phyloP scores from a whole-genome alignment of 2,329 filamentous ascomycete genomes.

The Aspergillus phoenicis region DNA sequence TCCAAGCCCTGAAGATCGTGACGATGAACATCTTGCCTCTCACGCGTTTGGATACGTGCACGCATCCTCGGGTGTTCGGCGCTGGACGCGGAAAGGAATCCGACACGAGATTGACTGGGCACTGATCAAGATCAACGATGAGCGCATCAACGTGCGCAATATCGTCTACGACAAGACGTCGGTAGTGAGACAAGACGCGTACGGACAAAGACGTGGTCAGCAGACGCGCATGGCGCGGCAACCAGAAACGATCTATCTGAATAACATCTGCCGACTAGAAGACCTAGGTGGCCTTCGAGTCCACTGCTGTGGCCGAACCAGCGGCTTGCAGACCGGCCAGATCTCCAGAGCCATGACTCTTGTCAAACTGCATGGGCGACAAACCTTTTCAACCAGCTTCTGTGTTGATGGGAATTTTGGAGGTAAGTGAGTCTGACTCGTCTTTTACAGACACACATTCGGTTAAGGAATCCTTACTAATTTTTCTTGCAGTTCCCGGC shows the following conservation, averaged over 20 bases:
- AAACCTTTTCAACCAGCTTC: conserved; percentile 75
- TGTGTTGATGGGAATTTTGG: conserved; percentile 63
- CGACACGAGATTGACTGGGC: conserved; percentile 96
- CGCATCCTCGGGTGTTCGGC: conserved; percentile 84
- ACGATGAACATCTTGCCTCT: conserved; percentile 78
- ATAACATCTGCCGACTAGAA: conserved; percentile 57
- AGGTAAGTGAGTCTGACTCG: conserved; percentile 41
- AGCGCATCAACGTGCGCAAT: conserved; percentile 72
- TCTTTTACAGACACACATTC: background rate
- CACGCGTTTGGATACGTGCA: conserved; percentile 82
- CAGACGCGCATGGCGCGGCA: conserved; percentile 49
- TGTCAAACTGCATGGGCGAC: conserved; percentile 83
- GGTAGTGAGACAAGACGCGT: conserved; percentile 10
- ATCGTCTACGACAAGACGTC: conserved; percentile 53
- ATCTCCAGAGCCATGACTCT: conserved; percentile 78
- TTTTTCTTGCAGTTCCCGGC: conserved; percentile 63
- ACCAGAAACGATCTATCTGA: conserved; percentile 51
- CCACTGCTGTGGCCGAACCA: conserved; percentile 85
- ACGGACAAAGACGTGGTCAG: conserved; percentile 52
- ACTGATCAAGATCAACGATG: conserved; percentile 75
- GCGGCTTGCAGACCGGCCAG: conserved; percentile 75
- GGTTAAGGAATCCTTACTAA: conserved; percentile 2
- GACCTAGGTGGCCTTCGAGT: conserved; percentile 74
- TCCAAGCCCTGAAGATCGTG: conserved; percentile 72
- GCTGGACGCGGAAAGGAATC: conserved; percentile 69